Evolutionary conservation across 352 stramenopile species (phyloP).

Genomic region (Globisporangium canariense): DNA sequence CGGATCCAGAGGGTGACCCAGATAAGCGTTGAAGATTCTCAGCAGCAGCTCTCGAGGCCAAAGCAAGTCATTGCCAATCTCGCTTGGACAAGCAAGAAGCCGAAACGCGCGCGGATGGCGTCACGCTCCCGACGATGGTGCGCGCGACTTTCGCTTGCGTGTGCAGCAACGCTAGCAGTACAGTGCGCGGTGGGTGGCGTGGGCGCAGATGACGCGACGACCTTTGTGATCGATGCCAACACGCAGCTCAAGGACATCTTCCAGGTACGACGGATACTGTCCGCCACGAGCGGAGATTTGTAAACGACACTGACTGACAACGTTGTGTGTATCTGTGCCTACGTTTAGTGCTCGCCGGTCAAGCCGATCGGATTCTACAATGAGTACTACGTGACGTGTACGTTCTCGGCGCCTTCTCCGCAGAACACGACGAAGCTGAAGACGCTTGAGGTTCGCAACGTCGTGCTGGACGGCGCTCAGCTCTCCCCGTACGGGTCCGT

Average conservation of each 20-base stretch:
- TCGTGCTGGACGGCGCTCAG: conserved; percentile 35
- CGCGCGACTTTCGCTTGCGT: conserved; percentile 4
- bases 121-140: neutral
- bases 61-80: neutral
- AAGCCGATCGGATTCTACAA: conserved; percentile 79
- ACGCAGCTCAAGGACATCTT: conserved; percentile 54
- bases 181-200: neutral
- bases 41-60: neutral
- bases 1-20: neutral
- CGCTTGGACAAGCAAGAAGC: neutral
- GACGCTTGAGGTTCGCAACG: conserved; percentile 42
- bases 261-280: conserved; percentile 12
- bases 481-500: conserved; percentile 35
- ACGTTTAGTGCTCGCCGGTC: conserved; percentile 49
- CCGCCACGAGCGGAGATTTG: neutral
- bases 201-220: conserved; percentile 13
- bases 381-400: conserved; percentile 78
- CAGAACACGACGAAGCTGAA: conserved; percentile 24
- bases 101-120: neutral
- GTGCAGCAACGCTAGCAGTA: neutral
- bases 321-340: neutral
- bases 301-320: no score
- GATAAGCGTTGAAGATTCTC: neutral
- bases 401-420: conserved; percentile 28
- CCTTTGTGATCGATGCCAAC: conserved; percentile 51